phyloP scores from a whole-genome alignment of 2,329 filamentous ascomycete genomes.

The Colletotrichum siamense region DNA sequence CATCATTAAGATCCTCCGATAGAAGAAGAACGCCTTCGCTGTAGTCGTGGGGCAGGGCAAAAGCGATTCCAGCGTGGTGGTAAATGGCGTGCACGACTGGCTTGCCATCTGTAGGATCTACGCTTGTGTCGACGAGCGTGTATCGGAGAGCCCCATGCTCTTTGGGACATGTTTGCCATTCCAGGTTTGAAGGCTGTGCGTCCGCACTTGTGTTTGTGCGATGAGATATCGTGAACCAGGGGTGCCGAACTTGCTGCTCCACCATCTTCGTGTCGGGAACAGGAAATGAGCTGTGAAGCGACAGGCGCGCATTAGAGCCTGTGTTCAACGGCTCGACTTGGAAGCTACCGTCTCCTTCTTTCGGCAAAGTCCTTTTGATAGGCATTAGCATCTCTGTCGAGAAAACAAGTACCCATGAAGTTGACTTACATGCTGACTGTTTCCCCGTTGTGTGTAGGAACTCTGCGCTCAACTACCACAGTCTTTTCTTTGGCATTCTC shows the following conservation, averaged over 20 bases:
- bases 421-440: neutral
- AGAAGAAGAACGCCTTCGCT: conserved; percentile 22
- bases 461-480: neutral
- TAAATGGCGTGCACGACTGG: conserved; percentile 18
- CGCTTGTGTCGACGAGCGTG: conserved; percentile 7
- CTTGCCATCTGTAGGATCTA: neutral
- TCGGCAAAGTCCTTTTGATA: neutral
- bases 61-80: conserved; percentile 19
- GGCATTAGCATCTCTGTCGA: neutral
- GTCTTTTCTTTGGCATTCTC: neutral
- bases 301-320: neutral
- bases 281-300: neutral
- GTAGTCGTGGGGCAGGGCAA: conserved; percentile 9
- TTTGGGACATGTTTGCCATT: conserved; percentile 10
- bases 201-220: neutral
- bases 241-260: neutral
- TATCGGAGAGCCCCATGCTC: conserved; percentile 16
- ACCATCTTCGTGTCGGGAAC: neutral
- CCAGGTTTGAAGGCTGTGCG: neutral
- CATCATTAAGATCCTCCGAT: neutral
- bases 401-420: too few relatives aligned
- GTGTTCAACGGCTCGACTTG: neutral
- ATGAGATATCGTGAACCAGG: conserved; percentile 6
- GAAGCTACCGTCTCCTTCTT: neutral
- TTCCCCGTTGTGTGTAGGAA: neutral